A percentile compares a stretch with the other conserved stretches of the same genome.
Evolutionary conservation across 768 basidiomycete genomes (phyloP).

Genomic region (Mycena haematopus): DNA sequence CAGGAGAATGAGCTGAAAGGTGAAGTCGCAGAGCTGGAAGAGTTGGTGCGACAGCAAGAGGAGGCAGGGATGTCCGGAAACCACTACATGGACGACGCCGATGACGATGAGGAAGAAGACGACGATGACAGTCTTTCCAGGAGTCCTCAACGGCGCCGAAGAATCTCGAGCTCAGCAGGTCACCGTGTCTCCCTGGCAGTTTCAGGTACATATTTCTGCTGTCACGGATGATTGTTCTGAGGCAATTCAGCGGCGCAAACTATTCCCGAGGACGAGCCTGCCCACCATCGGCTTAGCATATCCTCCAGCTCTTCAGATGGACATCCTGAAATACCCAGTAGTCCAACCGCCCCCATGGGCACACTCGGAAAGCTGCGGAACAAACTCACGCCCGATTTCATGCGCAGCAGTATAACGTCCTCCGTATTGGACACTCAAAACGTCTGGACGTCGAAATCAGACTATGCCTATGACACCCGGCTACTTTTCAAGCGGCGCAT

Average conservation of each 20-base stretch:
- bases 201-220: slow-evolving; percentile 20
- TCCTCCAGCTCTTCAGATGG: slow-evolving; percentile 55
- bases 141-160: slow-evolving; percentile 41
- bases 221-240: background rate
- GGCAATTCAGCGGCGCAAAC: slow-evolving; percentile 26
- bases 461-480: slow-evolving; percentile 84
- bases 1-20: slow-evolving; percentile 78
- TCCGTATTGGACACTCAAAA: slow-evolving; percentile 47
- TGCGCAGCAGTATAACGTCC: slow-evolving; percentile 59
- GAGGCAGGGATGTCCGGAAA: slow-evolving; percentile 58
- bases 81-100: slow-evolving; percentile 58
- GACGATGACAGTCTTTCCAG: slow-evolving; percentile 46
- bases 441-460: slow-evolving; percentile 82
- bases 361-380: slow-evolving; percentile 50
- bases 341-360: slow-evolving; percentile 23
- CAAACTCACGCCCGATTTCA: slow-evolving; percentile 48
- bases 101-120: slow-evolving; percentile 67
- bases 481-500: slow-evolving; percentile 90
- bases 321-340: slow-evolving; percentile 28
- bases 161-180: slow-evolving; percentile 36
- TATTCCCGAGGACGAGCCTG: slow-evolving; percentile 17
- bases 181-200: slow-evolving; percentile 20
- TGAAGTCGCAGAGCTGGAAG: slow-evolving; percentile 65
- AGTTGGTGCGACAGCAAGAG: slow-evolving; percentile 64
- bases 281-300: slow-evolving; percentile 49